Conservation (phyloP, 768 basidiomycete species). For the Baorangia bicolor region DNA sequence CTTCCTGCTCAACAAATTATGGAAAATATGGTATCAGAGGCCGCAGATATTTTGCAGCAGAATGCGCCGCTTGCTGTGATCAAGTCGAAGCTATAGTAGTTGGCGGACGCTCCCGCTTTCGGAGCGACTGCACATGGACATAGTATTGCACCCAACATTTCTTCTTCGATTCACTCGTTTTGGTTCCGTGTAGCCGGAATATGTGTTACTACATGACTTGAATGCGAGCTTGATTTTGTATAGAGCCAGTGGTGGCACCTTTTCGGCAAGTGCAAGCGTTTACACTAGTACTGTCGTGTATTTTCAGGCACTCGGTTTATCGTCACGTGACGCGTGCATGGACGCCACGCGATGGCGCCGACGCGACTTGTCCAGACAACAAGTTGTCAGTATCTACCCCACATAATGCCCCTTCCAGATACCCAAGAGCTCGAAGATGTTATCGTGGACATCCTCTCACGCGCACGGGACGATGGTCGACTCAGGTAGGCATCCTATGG, state of each 20-base stretch:
- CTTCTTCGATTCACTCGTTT: not conserved
- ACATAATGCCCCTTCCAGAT: conserved; percentile 15
- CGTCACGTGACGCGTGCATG: conserved; percentile 13
- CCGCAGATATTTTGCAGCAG: conserved; percentile 45
- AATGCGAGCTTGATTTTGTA: not conserved
- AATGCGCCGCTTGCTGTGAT: conserved; percentile 38
- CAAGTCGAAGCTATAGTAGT: conserved; percentile 50
- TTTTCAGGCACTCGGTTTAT: not conserved
- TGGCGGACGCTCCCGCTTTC: too few species aligned
- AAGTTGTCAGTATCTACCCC: not conserved
- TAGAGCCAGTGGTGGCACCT: too few species aligned
- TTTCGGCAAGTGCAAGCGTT: too few species aligned
- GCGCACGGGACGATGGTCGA: conserved; percentile 21
- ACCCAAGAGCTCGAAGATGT: conserved; percentile 16
- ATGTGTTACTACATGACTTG: not conserved
- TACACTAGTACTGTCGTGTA: too few species aligned
- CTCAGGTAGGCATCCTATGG: conserved; percentile 14
- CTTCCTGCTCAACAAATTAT: conserved; percentile 82
- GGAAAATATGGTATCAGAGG: conserved; percentile 72
- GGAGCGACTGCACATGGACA: not conserved
- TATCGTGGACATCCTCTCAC: conserved; percentile 21
- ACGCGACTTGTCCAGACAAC: too few species aligned
- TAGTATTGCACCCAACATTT: not conserved
- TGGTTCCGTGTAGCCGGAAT: not conserved
- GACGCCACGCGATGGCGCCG: not conserved